Evolutionary conservation across 495 filamentous ascomycete genomes (phyloP).

Genomic region (Aspergillus saccharolyticus): DNA sequence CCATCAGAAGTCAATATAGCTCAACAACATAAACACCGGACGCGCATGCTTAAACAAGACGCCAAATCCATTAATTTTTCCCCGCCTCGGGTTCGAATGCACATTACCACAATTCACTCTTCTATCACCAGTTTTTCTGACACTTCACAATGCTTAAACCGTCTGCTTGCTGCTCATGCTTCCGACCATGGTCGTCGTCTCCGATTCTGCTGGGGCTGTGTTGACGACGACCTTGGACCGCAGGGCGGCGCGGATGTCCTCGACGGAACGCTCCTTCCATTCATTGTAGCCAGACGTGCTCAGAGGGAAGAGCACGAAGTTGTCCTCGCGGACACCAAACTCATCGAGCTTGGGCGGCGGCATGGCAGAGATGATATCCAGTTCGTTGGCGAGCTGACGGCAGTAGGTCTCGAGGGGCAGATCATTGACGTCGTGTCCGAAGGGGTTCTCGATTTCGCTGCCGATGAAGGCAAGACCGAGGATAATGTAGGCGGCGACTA

Average conservation of each 20-base stretch:
- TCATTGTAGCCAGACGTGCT: conserved; percentile 50
- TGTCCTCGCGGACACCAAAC: conserved; percentile 53
- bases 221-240: conserved; percentile 38
- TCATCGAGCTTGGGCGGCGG: conserved; percentile 52
- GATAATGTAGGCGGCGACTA: conserved; percentile 81
- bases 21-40: conserved; percentile 21
- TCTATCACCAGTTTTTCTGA: neutral
- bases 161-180: conserved; percentile 24
- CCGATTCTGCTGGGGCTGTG: conserved; percentile 16
- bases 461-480: conserved; percentile 83
- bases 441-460: conserved; percentile 84
- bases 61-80: conserved; percentile 15
- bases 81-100: neutral
- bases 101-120: neutral
- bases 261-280: conserved; percentile 58
- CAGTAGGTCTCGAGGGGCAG: conserved; percentile 76
- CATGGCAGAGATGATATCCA: conserved; percentile 64
- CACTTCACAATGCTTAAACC: conserved; percentile 13
- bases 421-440: conserved; percentile 84
- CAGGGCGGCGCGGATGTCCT: conserved; percentile 54
- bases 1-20: neutral
- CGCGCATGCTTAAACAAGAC: conserved; percentile 26
- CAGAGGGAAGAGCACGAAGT: conserved; percentile 65
- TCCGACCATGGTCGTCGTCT: conserved; percentile 23
- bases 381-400: conserved; percentile 61